These are phyloP conservation scores for Globisporangium paroecandrum DNA, from an alignment of 352 stramenopile species.

Conservation along the genomic window DNA sequence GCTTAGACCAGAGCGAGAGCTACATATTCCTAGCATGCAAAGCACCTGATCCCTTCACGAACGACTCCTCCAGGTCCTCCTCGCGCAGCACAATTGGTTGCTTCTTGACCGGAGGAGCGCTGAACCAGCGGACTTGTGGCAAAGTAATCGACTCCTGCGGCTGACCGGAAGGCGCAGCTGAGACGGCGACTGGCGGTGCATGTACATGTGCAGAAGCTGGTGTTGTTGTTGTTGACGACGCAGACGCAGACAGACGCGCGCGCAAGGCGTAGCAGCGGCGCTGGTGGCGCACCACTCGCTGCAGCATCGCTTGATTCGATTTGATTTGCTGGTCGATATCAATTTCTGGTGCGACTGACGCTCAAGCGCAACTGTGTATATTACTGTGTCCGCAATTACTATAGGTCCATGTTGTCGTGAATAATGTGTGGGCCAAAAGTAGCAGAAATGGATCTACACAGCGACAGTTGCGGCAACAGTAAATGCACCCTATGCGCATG, in stretches of 20 bases:
- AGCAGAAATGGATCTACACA: neutral
- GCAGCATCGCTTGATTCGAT: neutral
- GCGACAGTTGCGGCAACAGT: neutral
- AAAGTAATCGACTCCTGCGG: neutral
- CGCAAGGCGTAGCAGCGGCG: neutral
- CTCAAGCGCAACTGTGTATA: neutral
- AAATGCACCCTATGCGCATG: neutral
- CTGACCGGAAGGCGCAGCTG: neutral
- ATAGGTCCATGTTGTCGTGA: neutral
- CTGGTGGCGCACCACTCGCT: constrained; percentile 6
- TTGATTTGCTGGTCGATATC: neutral
- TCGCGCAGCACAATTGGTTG: constrained; percentile 43
- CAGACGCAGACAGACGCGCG: neutral
- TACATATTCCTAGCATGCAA: neutral
- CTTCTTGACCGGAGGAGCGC: constrained; percentile 2
- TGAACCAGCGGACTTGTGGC: constrained; percentile 4
- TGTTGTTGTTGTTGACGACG: neutral
- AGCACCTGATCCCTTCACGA: constrained; percentile 80
- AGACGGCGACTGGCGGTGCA: neutral
- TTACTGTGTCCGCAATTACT: neutral
- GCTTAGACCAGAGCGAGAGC: neutral
- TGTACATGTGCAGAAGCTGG: too few relatives aligned
- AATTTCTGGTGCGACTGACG: neutral
- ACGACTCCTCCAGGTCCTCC: constrained; percentile 72
- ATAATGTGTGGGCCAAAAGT: neutral